Conservation (phyloP, 2,329 filamentous ascomycete species). For the Ilyonectria mors-panacis region DNA sequence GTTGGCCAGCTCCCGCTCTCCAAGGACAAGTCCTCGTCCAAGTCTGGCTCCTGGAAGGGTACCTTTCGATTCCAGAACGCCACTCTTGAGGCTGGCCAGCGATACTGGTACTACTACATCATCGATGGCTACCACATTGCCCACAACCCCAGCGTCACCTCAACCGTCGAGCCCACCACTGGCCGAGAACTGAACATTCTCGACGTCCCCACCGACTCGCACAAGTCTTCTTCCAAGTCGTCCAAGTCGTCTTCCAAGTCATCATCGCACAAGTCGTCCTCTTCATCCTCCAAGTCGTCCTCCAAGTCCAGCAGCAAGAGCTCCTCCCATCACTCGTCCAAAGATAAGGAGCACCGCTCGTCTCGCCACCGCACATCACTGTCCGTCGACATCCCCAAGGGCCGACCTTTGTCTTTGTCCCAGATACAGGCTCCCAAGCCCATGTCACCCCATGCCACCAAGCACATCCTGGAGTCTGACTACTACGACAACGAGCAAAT, state of each 20-base stretch:
- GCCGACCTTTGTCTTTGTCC: conserved; percentile 88
- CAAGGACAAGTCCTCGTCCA: conserved; percentile 86
- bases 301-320: conserved; percentile 51
- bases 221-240: conserved; percentile 60
- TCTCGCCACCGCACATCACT: conserved; percentile 60
- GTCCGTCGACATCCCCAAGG: conserved; percentile 83
- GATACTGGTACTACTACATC: conserved; percentile 99
- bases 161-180: conserved; percentile 94
- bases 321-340: conserved; percentile 63
- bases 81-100: conserved; percentile 87
- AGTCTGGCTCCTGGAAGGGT: conserved; percentile 93
- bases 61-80: conserved; percentile 95
- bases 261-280: conserved; percentile 45
- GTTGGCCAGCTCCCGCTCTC: conserved; percentile 92
- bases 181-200: conserved; percentile 98
- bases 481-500: conserved; percentile 81
- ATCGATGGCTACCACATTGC: conserved; percentile 99
- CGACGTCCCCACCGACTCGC: conserved; percentile 78
- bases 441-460: conserved; percentile 87
- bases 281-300: conserved; percentile 43
- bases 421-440: conserved; percentile 94
- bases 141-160: conserved; percentile 92
- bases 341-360: conserved; percentile 59
- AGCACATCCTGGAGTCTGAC: conserved; percentile 86
- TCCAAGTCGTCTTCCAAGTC: conserved; percentile 63